A percentile compares a stretch with the other conserved stretches of the same genome.
Evolutionary conservation across 225 moss, liverwort and hornwort species (phyloP).

Genomic region (Asterella californica): DNA sequence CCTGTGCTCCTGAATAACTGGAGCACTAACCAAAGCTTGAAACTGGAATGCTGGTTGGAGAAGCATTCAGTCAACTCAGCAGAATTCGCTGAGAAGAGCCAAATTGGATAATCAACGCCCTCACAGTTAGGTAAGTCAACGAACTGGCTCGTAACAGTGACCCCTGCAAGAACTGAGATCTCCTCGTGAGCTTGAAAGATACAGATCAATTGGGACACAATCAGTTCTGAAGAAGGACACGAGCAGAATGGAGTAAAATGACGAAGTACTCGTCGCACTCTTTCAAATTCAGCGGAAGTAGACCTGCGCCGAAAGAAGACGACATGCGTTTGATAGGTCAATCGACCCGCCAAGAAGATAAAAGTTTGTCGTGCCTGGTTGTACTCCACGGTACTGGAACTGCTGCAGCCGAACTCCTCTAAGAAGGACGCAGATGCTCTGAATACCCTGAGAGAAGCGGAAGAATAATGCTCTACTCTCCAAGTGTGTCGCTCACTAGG

Average conservation of each 20-base stretch:
- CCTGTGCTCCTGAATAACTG: neutral
- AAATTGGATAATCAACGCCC: neutral
- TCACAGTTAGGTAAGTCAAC: neutral
- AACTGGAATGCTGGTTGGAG: neutral
- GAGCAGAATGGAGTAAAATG: neutral
- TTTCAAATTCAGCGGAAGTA: neutral
- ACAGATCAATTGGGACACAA: neutral
- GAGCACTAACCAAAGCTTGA: conserved; percentile 5
- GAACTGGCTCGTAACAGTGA: neutral
- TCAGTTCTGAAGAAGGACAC: neutral
- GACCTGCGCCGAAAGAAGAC: neutral
- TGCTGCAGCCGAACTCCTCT: conserved; percentile 5
- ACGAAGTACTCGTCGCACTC: neutral
- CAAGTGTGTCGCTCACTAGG: neutral
- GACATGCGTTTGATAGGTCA: neutral
- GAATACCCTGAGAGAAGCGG: neutral
- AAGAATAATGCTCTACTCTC: neutral
- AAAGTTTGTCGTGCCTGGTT: neutral
- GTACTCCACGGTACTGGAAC: neutral
- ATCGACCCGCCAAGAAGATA: neutral
- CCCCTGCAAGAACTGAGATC: neutral
- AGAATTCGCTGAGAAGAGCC: neutral
- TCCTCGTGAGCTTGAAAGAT: neutral
- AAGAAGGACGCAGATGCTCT: neutral
- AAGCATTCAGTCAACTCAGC: neutral